Evolutionary conservation across 768 basidiomycete species (phyloP).

Genomic region (Leccinellum albellum): DNA sequence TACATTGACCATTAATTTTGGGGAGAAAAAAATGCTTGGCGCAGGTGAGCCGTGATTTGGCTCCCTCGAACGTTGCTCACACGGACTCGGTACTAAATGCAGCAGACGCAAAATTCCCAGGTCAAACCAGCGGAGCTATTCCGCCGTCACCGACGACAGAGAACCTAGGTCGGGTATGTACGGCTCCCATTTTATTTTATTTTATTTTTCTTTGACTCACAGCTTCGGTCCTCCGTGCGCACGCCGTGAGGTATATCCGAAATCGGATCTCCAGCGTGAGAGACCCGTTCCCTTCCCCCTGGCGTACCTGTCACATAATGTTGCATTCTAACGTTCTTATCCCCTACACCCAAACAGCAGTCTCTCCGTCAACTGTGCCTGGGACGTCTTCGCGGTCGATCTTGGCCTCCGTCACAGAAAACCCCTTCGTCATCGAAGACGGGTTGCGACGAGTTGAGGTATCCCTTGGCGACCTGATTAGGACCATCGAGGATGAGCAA

Average conservation of each 20-base stretch:
- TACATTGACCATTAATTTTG: neutral
- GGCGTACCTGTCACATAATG: neutral
- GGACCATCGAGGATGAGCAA: conserved; percentile 43
- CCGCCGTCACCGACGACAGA: conserved; percentile 30
- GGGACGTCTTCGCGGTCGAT: conserved; percentile 17
- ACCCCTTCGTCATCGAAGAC: conserved; percentile 44
- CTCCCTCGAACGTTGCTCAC: neutral
- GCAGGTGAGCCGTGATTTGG: conserved; percentile 20
- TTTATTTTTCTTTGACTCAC: neutral
- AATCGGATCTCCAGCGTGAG: conserved; percentile 41
- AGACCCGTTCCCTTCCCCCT: neutral
- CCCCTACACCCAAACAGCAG: conserved; percentile 11
- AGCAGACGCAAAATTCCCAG: conserved; percentile 19
- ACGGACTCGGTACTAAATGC: neutral
- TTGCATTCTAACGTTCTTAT: neutral
- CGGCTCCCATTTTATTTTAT: neutral
- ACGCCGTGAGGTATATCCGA: conserved; percentile 48
- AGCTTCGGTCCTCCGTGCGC: neutral
- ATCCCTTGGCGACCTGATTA: conserved; percentile 41
- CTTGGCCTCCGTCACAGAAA: conserved; percentile 36
- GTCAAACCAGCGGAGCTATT: conserved; percentile 23
- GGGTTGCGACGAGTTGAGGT: conserved; percentile 40
- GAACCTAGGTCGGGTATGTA: conserved; percentile 42
- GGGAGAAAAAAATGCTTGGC: conserved; percentile 14
- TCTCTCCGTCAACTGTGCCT: conserved; percentile 18